These are phyloP conservation scores for Paramecium biaurelia DNA, from an alignment of 73 alveolate species.

Conservation along the genomic window DNA sequence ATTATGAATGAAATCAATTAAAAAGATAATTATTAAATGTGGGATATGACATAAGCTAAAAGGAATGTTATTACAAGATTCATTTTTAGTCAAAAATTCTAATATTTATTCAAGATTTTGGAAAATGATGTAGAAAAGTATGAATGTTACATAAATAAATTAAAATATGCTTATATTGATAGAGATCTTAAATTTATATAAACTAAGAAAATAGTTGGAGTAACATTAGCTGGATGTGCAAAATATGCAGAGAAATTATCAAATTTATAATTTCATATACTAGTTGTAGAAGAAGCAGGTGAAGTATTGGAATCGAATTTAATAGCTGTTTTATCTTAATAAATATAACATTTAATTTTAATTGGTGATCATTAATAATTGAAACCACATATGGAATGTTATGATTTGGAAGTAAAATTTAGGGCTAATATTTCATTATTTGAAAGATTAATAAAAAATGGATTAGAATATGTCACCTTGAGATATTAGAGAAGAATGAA, in stretches of 20 bases:
- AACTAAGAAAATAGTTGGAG: conserved; percentile 74
- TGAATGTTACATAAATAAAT: background rate
- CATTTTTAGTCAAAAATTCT: background rate
- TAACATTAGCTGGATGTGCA: conserved; percentile 90
- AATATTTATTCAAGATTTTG: background rate
- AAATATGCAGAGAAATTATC: conserved; percentile 75
- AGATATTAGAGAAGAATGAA: conserved; percentile 87
- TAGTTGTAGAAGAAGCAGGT: conserved; percentile 92
- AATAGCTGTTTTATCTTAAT: conserved; percentile 67
- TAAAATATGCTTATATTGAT: background rate
- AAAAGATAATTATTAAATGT: background rate
- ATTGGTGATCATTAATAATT: conserved; percentile 92
- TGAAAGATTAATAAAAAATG: conserved; percentile 82
- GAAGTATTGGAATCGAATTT: conserved; percentile 90
- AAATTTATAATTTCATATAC: conserved; percentile 74
- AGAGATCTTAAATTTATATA: background rate
- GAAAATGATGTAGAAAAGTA: background rate
- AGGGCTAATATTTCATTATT: conserved; percentile 80
- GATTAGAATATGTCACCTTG: conserved; percentile 64
- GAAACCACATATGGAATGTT: conserved; percentile 75
- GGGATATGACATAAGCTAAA: background rate
- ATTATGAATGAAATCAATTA: background rate
- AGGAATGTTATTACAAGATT: background rate
- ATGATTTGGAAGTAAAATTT: conserved; percentile 70
- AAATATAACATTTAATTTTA: conserved; percentile 75